Conservation (phyloP, 2,329 filamentous ascomycete genomes). For the Colletotrichum sp. region DNA sequence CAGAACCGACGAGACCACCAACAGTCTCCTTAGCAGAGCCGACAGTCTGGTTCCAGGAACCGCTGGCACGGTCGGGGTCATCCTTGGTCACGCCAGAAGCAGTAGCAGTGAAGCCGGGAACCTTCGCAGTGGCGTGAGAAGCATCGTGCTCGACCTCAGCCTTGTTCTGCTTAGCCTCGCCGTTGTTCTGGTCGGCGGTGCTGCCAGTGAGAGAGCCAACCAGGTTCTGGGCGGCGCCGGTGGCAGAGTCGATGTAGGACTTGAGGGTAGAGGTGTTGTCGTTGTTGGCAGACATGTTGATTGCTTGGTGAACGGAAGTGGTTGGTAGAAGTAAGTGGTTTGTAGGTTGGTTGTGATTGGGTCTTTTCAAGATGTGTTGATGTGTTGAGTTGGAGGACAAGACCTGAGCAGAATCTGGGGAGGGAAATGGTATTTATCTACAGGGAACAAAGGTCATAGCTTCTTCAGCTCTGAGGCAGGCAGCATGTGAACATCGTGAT, state of each 20-base stretch:
- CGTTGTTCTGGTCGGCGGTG: constrained; percentile 68
- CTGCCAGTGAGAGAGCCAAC: constrained; percentile 77
- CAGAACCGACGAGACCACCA: constrained; percentile 76
- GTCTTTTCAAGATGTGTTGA: not conserved
- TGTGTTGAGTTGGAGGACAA: not conserved
- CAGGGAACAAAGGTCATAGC: not conserved
- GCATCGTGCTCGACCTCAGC: constrained; percentile 71
- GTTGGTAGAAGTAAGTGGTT: not conserved
- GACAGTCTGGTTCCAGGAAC: constrained; percentile 87
- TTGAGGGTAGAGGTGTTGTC: constrained; percentile 73
- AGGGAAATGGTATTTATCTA: constrained; percentile 9
- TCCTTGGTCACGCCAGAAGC: constrained; percentile 74
- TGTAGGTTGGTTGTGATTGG: not conserved
- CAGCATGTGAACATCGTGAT: constrained; percentile 14
- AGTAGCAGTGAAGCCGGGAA: constrained; percentile 74
- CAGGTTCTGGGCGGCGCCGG: constrained; percentile 73
- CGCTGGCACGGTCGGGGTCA: constrained; percentile 71
- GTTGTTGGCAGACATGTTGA: constrained; percentile 21
- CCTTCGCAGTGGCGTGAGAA: constrained; percentile 75
- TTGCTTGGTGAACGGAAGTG: not conserved
- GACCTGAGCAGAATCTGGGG: not conserved
- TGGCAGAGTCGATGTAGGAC: constrained; percentile 75
- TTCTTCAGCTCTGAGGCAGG: not conserved
- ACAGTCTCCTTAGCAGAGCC: constrained; percentile 83
- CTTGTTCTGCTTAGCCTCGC: constrained; percentile 67